A percentile compares a stretch with the other conserved stretches of the same genome.
Evolutionary conservation across 140 eudicot genomes (phyloP).

Genomic region (Senecio squalidus): DNA sequence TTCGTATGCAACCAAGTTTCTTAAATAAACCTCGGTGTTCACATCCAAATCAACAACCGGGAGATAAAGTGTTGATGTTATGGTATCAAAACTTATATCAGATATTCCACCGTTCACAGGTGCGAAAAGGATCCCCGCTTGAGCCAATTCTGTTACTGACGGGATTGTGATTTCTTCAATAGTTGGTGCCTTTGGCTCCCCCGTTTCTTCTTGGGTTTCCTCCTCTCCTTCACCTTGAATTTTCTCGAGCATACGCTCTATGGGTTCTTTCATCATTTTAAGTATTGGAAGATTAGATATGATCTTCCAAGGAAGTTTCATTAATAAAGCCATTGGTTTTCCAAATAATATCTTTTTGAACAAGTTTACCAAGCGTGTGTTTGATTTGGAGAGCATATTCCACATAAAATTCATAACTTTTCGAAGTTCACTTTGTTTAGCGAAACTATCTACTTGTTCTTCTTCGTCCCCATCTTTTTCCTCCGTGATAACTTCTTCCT

Average conservation of each 20-base stretch:
- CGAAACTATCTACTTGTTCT: slow-evolving; percentile 3
- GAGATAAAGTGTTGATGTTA: slow-evolving; percentile 27
- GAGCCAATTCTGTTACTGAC: slow-evolving; percentile 39
- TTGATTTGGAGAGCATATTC: slow-evolving; percentile 24
- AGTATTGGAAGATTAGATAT: slow-evolving; percentile 40
- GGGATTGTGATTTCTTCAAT: slow-evolving; percentile 59
- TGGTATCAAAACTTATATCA: slow-evolving; percentile 36
- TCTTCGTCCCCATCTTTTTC: slow-evolving; percentile 7
- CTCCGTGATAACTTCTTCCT: slow-evolving; percentile 5
- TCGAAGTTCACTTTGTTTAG: slow-evolving; percentile 12
- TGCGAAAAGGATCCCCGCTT: slow-evolving; percentile 40
- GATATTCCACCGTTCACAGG: slow-evolving; percentile 43
- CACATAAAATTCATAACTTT: slow-evolving; percentile 15
- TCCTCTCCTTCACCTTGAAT: slow-evolving; percentile 16
- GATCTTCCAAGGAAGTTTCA: slow-evolving; percentile 50
- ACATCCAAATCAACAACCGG: slow-evolving; percentile 46
- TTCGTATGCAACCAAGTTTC: slow-evolving; percentile 71
- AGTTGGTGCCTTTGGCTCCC: slow-evolving; percentile 32
- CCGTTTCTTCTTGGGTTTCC: background rate
- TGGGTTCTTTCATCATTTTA: slow-evolving; percentile 37
- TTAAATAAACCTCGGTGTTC: slow-evolving; percentile 39
- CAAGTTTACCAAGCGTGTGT: slow-evolving; percentile 1
- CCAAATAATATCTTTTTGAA: slow-evolving; percentile 30
- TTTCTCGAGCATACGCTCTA: slow-evolving; percentile 18
- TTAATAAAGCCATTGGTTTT: slow-evolving; percentile 22